Evolutionary conservation across 108 stramenopile species (phyloP).

Genomic region (Cyclostephanos tholiformis): DNA sequence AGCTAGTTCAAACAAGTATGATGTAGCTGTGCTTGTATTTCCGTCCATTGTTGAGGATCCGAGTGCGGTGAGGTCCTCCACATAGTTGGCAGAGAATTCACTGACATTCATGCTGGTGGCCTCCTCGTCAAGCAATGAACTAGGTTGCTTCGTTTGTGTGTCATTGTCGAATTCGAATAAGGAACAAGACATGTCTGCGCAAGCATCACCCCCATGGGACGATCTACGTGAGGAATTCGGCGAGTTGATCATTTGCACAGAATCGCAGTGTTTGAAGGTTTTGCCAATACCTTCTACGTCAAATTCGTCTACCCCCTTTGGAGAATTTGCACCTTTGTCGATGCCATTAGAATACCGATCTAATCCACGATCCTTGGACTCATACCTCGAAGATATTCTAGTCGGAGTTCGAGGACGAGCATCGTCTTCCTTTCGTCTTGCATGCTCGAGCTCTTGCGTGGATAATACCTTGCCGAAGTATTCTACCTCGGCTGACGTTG

Average conservation of each 20-base stretch:
- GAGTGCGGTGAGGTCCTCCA: not conserved
- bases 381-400: conserved; percentile 11
- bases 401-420: conserved; percentile 8
- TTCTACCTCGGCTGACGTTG: not conserved
- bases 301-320: conserved; percentile 12
- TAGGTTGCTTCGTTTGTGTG: conserved; percentile 21
- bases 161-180: conserved; percentile 19
- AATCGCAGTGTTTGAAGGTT: not conserved
- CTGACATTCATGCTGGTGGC: conserved; percentile 1
- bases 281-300: not conserved
- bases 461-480: not conserved
- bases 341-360: conserved; percentile 1
- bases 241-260: not conserved
- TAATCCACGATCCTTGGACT: not conserved
- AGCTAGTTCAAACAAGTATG: conserved; percentile 24
- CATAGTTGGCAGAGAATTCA: conserved; percentile 11
- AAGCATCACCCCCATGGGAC: not conserved
- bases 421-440: conserved; percentile 14
- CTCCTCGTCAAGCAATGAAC: conserved; percentile 16
- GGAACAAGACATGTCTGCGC: conserved; percentile 12
- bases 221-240: conserved; percentile 1
- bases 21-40: not conserved
- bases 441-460: conserved; percentile 19
- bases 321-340: conserved; percentile 9
- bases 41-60: not conserved